These are phyloP conservation scores for Penicillium argentinense DNA, from an alignment of 495 filamentous ascomycete species.

Conservation along the genomic window DNA sequence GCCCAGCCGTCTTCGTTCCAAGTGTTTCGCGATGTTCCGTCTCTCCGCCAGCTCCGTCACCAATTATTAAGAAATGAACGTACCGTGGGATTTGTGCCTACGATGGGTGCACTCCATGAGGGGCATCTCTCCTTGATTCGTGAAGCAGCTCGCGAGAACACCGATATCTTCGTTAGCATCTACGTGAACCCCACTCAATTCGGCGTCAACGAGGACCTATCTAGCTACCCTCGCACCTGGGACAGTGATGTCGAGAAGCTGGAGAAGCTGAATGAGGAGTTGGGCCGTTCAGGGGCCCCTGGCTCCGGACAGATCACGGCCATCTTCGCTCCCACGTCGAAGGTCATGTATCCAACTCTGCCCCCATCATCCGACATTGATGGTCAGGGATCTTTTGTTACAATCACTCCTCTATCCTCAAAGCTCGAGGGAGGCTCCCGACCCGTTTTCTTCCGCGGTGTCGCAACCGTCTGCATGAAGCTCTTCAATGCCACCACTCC, in stretches of 20 bases:
- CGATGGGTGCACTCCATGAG: slow-evolving; percentile 93
- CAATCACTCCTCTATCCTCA: slow-evolving; percentile 76
- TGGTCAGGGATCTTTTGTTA: slow-evolving; percentile 87
- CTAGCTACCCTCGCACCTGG: slow-evolving; percentile 89
- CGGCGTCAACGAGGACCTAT: slow-evolving; percentile 83
- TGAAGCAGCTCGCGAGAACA: slow-evolving; percentile 78
- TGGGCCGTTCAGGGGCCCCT: slow-evolving; percentile 33
- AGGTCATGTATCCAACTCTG: slow-evolving; percentile 81
- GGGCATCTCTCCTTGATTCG: slow-evolving; percentile 89
- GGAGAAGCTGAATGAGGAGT: slow-evolving; percentile 65
- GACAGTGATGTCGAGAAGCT: slow-evolving; percentile 68
- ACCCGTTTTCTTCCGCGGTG: slow-evolving; percentile 95
- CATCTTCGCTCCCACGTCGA: slow-evolving; percentile 80
- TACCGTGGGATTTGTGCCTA: slow-evolving; percentile 85
- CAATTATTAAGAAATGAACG: slow-evolving; percentile 65
- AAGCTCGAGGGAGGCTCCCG: slow-evolving; percentile 80
- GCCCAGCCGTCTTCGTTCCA: slow-evolving; percentile 50
- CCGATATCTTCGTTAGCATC: slow-evolving; percentile 81
- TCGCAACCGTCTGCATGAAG: slow-evolving; percentile 97
- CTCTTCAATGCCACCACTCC: slow-evolving; percentile 89
- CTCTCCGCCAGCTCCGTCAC: slow-evolving; percentile 69
- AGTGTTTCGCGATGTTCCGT: slow-evolving; percentile 70
- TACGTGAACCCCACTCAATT: slow-evolving; percentile 98
- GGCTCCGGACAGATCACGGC: slow-evolving; percentile 68
- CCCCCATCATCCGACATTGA: slow-evolving; percentile 78